Base-by-base conservation (phyloP, 2,329 filamentous ascomycete genomes). In the Xylariaceae sp. region DNA sequence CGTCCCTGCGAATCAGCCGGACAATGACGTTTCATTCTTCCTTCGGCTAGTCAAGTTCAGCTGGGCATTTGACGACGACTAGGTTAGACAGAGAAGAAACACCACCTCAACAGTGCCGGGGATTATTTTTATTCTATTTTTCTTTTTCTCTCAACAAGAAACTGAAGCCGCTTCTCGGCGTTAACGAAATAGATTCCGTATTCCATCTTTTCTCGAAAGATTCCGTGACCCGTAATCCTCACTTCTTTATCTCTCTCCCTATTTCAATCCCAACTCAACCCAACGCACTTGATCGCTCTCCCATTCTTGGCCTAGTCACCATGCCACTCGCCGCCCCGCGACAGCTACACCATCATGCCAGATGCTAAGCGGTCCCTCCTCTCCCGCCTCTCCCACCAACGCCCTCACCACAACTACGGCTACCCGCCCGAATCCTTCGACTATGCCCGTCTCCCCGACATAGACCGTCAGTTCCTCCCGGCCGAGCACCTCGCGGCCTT, bases 401-500 rank as follows among this genome's bases (percentile, higher is more conserved):
- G 61, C 48, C 65, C 74, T 49, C 72, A 30, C 23, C 23, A 72
- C 59, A 69, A 72, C 45, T 84, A 85, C 65, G 87, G 86, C 66
- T 87, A 86, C 69, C 78, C 81, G 4, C 71, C 78, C 47, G 80
- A 87, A 64, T 83, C 82, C 51, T 92, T 88, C 75, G 88, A 94
- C 73, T 78, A 82, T 62, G 80, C 80, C 13, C 78, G 76, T 44
- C 81, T 97, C 17, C 92, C 92, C n/a, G 92, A 96, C 74, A 85
- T 81, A 73, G 83, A 92, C 72, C 81, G 82, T 69, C 86, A 94
- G 58, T 97, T 97, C 72, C 79, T 95, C 67, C 75, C 82, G 50
- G 79, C 86, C 47, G 84, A 84, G 60, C 88, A 96, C 70, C 78
- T 96, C 37, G 79, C 83, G 44, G 87, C 88, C 57, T 97, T 97